Conservation (phyloP, 495 filamentous ascomycete species). For the Neurospora sp. region DNA sequence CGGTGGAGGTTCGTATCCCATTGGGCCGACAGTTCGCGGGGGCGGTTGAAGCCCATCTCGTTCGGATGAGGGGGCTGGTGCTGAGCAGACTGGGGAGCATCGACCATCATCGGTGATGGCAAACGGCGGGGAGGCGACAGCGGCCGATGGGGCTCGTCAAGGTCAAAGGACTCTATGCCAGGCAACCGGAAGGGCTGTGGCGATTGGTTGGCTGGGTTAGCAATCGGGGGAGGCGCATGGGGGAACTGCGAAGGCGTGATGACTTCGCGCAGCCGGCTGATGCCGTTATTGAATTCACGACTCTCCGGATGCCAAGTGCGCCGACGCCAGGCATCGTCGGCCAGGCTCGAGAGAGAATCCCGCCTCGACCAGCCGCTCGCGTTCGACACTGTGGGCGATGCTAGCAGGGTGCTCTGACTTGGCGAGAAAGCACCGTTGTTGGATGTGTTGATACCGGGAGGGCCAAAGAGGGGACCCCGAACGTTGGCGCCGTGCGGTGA, state of each 20-base stretch:
- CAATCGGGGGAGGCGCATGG: slow-evolving; percentile 40
- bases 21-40: slow-evolving; percentile 46
- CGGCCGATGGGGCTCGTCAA: slow-evolving; percentile 59
- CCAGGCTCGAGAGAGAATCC: slow-evolving; percentile 48
- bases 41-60: slow-evolving; percentile 46
- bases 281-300: slow-evolving; percentile 34
- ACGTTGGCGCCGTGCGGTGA: slow-evolving; percentile 47
- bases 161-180: slow-evolving; percentile 87
- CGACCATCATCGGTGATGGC: slow-evolving; percentile 60
- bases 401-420: slow-evolving; percentile 40
- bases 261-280: slow-evolving; percentile 39
- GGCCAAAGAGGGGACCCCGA: slow-evolving; percentile 49
- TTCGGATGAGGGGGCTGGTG: slow-evolving; percentile 30
- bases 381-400: slow-evolving; percentile 62
- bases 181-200: slow-evolving; percentile 52
- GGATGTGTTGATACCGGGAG: slow-evolving; percentile 38
- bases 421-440: slow-evolving; percentile 46
- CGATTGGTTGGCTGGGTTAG: slow-evolving; percentile 26
- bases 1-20: slow-evolving; percentile 73
- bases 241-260: slow-evolving; percentile 53
- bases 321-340: slow-evolving; percentile 68
- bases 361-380: slow-evolving; percentile 48
- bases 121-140: slow-evolving; percentile 53
- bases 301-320: slow-evolving; percentile 87
- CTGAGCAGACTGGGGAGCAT: slow-evolving; percentile 32